A percentile compares a stretch with the other conserved stretches of the same genome.
phyloP scores from a whole-genome alignment of 2,329 filamentous ascomycete species.

The Dactylellina parvicollis region DNA sequence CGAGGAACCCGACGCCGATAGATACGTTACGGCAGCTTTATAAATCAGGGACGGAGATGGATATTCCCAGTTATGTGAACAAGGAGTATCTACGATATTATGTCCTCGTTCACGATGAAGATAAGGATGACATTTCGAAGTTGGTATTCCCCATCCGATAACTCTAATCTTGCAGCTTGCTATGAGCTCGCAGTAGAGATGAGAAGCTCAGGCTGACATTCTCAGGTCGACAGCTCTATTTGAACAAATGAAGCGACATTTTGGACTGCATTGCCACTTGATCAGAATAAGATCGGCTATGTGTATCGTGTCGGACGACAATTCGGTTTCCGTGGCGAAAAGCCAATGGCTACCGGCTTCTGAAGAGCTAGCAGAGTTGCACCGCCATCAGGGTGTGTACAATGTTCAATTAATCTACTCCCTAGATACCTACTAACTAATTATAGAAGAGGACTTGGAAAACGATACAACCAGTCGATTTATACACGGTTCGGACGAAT shows the following conservation, averaged over 20 bases:
- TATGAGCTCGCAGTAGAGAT: conserved; percentile 3
- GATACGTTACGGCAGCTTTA: conserved; percentile 87
- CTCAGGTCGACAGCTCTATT: conserved; percentile 79
- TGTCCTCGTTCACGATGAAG: conserved; percentile 94
- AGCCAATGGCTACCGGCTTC: conserved; percentile 89
- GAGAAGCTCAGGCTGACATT: conserved; percentile 50
- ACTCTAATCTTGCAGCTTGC: conserved; percentile 8
- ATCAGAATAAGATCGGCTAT: conserved; percentile 84
- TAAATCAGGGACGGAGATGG: conserved; percentile 75
- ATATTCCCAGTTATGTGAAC: conserved; percentile 84
- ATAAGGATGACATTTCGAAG: conserved; percentile 88
- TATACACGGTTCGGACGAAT: conserved; percentile 91
- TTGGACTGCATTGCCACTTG: conserved; percentile 93
- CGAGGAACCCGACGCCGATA: conserved; percentile 81
- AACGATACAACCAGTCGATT: conserved; percentile 77
- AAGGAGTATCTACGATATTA: conserved; percentile 95
- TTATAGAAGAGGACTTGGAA: conserved; percentile 71
- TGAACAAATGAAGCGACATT: conserved; percentile 99
- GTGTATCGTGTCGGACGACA: conserved; percentile 88
- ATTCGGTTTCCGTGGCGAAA: conserved; percentile 80
- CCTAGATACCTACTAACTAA: conserved; percentile 12
- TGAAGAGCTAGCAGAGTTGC: conserved; percentile 82
- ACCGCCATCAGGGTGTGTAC: conserved; percentile 61
- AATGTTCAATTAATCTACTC: neutral
- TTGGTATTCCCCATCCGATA: conserved; percentile 51